Percentiles rank a stretch among this genome's conserved stretches.
phyloP scores from a whole-genome alignment of 2,329 filamentous ascomycete genomes.

The Neofusicoccum umdonicola region DNA sequence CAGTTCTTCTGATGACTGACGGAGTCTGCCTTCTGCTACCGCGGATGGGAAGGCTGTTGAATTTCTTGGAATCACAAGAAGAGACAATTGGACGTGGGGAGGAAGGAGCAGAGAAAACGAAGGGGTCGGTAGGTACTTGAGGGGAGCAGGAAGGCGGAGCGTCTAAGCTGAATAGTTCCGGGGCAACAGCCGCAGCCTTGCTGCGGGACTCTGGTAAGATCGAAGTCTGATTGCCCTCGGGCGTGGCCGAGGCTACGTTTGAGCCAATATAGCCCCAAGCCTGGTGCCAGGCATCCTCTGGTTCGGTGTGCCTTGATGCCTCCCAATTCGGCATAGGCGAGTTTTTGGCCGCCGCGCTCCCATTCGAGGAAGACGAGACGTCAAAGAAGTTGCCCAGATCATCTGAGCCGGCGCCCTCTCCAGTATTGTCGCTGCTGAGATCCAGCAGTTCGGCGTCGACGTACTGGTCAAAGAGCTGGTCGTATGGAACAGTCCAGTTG shows the following conservation, averaged over 20 bases:
- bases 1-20: conserved; percentile 29
- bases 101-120: conserved; percentile 31
- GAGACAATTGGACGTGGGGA: conserved; percentile 30
- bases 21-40: conserved; percentile 22
- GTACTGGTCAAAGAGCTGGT: conserved; percentile 64
- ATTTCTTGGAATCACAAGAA: conserved; percentile 18
- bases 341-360: conserved; percentile 47
- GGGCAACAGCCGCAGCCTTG: conserved; percentile 31
- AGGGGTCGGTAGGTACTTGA: conserved; percentile 19
- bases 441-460: conserved; percentile 57
- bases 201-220: conserved; percentile 32
- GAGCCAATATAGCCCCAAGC: conserved; percentile 52
- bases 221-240: conserved; percentile 28
- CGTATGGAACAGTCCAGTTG: conserved; percentile 54
- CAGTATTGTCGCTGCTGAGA: conserved; percentile 43
- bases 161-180: conserved; percentile 33
- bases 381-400: conserved; percentile 54
- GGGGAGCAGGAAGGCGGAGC: conserved; percentile 18
- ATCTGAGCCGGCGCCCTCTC: conserved; percentile 48
- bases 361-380: conserved; percentile 48
- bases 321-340: conserved; percentile 51
- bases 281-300: conserved; percentile 54
- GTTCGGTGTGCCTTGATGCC: conserved; percentile 28
- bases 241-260: conserved; percentile 43
- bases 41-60: conserved; percentile 21